These are phyloP conservation scores for Lasiodiplodia sp. DNA, from an alignment of 2,329 filamentous ascomycete species.

Conservation along the genomic window DNA sequence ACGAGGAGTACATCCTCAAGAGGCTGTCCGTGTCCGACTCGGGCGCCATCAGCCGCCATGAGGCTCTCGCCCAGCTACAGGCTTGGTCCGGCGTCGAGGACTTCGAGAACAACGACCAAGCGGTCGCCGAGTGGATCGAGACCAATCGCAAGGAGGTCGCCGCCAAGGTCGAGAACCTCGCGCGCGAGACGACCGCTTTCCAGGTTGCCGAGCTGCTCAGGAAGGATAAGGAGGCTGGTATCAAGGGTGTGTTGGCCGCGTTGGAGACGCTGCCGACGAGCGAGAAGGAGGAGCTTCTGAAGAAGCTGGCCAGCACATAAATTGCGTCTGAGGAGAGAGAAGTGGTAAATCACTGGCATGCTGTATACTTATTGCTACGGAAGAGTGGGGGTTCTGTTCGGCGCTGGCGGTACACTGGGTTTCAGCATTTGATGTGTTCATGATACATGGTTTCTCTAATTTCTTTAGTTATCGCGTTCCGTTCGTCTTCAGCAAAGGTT, in stretches of 20 bases:
- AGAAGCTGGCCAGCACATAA: slow-evolving; percentile 48
- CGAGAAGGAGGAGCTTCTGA: slow-evolving; percentile 85
- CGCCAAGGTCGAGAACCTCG: slow-evolving; percentile 84
- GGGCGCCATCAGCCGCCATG: slow-evolving; percentile 62
- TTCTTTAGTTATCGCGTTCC: neutral
- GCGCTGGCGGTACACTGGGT: neutral
- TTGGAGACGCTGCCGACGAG: slow-evolving; percentile 85
- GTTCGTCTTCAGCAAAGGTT: too few relatives aligned
- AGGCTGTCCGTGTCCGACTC: slow-evolving; percentile 70
- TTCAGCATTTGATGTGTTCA: neutral
- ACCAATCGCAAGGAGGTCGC: slow-evolving; percentile 85
- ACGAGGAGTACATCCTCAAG: slow-evolving; percentile 96
- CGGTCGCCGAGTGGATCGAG: slow-evolving; percentile 95
- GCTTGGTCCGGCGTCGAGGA: slow-evolving; percentile 82
- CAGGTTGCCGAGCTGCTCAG: slow-evolving; percentile 74
- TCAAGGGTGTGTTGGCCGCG: slow-evolving; percentile 87
- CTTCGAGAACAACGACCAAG: slow-evolving; percentile 80
- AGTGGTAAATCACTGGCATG: neutral
- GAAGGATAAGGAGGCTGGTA: slow-evolving; percentile 70
- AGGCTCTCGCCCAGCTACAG: slow-evolving; percentile 76
- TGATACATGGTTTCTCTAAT: neutral
- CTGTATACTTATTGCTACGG: neutral
- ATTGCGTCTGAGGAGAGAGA: neutral
- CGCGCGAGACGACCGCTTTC: slow-evolving; percentile 73
- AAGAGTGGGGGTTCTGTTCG: too few relatives aligned